Conservation (phyloP, 805 yeast genomes). For the Candida caryicola region DNA sequence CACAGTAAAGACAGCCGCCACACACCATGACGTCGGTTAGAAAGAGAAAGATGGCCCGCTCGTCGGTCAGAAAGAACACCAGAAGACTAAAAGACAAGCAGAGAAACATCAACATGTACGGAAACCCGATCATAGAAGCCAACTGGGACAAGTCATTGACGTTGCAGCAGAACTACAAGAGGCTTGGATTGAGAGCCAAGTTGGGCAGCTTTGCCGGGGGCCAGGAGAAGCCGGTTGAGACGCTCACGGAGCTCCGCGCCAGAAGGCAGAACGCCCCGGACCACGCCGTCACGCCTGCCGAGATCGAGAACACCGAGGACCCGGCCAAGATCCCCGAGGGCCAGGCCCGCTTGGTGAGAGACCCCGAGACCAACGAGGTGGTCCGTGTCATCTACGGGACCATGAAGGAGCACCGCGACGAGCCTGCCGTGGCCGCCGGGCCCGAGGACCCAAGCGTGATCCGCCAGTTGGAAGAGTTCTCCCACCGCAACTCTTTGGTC, state of each 20-base stretch:
- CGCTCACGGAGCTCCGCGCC: slow-evolving; percentile 32
- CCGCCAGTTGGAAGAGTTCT: slow-evolving; percentile 58
- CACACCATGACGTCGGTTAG: slow-evolving; percentile 66
- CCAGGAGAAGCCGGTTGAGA: slow-evolving; percentile 54
- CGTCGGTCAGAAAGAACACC: slow-evolving; percentile 67
- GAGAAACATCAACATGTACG: slow-evolving; percentile 59
- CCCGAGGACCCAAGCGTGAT: slow-evolving; percentile 55
- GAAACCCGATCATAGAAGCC: slow-evolving; percentile 80
- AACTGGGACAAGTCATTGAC: slow-evolving; percentile 88
- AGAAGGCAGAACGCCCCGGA: slow-evolving; percentile 26
- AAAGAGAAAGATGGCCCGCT: slow-evolving; percentile 77
- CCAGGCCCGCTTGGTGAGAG: slow-evolving; percentile 72
- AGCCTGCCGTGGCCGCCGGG: slow-evolving; percentile 20
- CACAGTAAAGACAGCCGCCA: background rate
- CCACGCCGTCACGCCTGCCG: slow-evolving; percentile 35
- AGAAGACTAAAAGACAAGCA: slow-evolving; percentile 69
- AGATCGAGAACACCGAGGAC: slow-evolving; percentile 44
- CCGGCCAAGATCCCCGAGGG: slow-evolving; percentile 70
- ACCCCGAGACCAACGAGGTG: slow-evolving; percentile 62
- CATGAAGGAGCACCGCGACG: slow-evolving; percentile 31
- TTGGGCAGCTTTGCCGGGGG: slow-evolving; percentile 79
- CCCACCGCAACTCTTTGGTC: slow-evolving; percentile 43
- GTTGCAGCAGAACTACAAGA: slow-evolving; percentile 80
- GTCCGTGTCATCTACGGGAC: slow-evolving; percentile 68
- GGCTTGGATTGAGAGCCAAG: slow-evolving; percentile 69